Conservation (phyloP, 2,329 filamentous ascomycete genomes). For the Truncatella angustata region DNA sequence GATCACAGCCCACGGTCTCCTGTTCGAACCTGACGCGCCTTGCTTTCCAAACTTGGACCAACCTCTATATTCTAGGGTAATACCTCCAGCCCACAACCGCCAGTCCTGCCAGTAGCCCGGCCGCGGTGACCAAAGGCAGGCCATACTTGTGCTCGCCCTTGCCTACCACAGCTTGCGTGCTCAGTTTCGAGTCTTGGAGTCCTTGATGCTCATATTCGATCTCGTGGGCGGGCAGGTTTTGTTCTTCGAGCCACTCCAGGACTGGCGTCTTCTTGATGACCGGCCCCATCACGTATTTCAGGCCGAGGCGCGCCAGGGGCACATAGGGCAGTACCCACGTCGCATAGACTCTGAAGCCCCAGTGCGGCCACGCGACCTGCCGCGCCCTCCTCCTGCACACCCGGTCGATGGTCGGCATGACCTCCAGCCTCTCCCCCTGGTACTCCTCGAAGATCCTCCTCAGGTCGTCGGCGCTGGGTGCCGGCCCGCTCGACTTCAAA, state of each 20-base stretch:
- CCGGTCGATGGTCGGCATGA: neutral
- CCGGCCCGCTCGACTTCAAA: neutral
- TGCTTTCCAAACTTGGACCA: no score
- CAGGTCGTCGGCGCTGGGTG: neutral
- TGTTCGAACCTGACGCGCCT: no score
- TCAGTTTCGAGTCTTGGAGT: neutral
- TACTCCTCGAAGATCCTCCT: neutral
- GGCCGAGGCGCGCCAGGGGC: neutral
- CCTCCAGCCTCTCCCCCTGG: neutral
- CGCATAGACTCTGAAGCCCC: neutral
- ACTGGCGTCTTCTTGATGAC: neutral
- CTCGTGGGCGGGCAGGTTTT: neutral
- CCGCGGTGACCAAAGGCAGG: neutral
- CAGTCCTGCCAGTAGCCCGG: neutral
- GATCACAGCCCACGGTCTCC: no score
- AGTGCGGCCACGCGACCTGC: conserved; percentile 2
- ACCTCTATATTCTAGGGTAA: neutral
- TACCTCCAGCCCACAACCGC: neutral
- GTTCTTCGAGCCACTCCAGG: neutral
- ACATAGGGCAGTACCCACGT: neutral
- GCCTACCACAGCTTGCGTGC: neutral
- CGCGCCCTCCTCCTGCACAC: neutral
- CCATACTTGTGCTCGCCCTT: neutral
- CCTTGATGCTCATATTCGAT: neutral
- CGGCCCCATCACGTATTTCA: conserved; percentile 1